Conservation (phyloP, 495 filamentous ascomycete genomes). For the Pseudotulostoma volvatum region DNA sequence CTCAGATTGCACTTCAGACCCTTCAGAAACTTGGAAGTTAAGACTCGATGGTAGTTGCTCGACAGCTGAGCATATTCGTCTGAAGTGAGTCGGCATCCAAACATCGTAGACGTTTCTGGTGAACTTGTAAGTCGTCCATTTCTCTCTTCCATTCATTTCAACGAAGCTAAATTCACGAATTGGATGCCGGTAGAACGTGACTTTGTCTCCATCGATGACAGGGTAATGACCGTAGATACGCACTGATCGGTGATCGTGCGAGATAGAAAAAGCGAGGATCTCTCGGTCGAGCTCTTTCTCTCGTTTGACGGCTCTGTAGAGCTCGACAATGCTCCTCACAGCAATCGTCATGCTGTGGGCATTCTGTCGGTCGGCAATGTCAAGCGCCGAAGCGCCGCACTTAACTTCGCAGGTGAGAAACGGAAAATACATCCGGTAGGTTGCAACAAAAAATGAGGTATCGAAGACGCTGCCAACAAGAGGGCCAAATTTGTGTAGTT, state of each 20-base stretch:
- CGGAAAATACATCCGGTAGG: too few species aligned
- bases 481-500: constrained; percentile 22
- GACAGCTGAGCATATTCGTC: too few species aligned
- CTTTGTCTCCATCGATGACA: constrained; percentile 9
- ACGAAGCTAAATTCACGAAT: constrained; percentile 11
- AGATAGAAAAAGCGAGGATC: too few species aligned
- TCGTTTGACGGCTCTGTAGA: constrained; percentile 9
- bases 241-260: constrained; percentile 9
- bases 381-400: constrained; percentile 15
- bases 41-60: too few species aligned
- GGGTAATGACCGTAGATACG: constrained; percentile 15
- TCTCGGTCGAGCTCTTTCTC: constrained; percentile 10
- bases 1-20: too few species aligned
- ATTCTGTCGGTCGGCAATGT: too few species aligned
- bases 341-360: too few species aligned
- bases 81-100: constrained; percentile 23
- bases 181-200: constrained; percentile 8
- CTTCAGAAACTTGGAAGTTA: too few species aligned
- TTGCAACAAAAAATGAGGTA: neutral
- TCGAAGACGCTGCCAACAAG: constrained; percentile 20
- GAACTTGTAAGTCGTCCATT: constrained; percentile 21
- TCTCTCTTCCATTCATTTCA: constrained; percentile 15
- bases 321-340: constrained; percentile 11
- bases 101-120: constrained; percentile 24
- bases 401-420: constrained; percentile 25